These are phyloP conservation scores for Corynascus novoguineensis DNA, from an alignment of 495 filamentous ascomycete genomes.

Conservation along the genomic window DNA sequence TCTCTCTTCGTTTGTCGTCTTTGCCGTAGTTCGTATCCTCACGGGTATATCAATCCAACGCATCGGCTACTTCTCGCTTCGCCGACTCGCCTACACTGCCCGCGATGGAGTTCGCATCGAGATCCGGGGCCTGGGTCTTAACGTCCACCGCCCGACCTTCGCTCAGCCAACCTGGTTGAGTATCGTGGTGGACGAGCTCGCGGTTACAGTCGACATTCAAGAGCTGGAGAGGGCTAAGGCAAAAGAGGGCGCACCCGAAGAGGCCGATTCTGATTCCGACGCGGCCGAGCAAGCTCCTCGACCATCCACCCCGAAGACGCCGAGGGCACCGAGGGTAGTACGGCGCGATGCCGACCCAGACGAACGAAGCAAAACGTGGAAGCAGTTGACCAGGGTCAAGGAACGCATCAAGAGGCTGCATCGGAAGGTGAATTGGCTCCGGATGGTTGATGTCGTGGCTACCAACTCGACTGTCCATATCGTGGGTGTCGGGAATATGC, in stretches of 20 bases:
- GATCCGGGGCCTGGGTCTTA: constrained; percentile 79
- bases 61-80: constrained; percentile 83
- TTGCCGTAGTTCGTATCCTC: constrained; percentile 85
- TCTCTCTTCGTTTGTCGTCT: constrained; percentile 85
- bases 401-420: constrained; percentile 82
- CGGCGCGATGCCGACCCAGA: constrained; percentile 24
- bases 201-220: constrained; percentile 72
- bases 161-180: constrained; percentile 96
- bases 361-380: constrained; percentile 70
- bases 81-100: constrained; percentile 81
- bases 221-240: constrained; percentile 48
- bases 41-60: constrained; percentile 96
- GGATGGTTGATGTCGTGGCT: constrained; percentile 84
- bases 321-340: constrained; percentile 19
- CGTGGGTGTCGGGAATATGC: constrained; percentile 72
- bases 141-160: constrained; percentile 88
- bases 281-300: constrained; percentile 23
- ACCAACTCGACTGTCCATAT: constrained; percentile 70
- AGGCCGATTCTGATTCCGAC: constrained; percentile 22
- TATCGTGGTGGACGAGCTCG: constrained; percentile 75
- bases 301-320: constrained; percentile 19
- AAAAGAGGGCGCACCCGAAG: constrained; percentile 22
- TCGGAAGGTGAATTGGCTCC: constrained; percentile 79
- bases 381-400: constrained; percentile 65
- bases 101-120: constrained; percentile 83